Evolutionary conservation across 129 eudicot species (phyloP).

Genomic region (Smallanthus sonchifolius): DNA sequence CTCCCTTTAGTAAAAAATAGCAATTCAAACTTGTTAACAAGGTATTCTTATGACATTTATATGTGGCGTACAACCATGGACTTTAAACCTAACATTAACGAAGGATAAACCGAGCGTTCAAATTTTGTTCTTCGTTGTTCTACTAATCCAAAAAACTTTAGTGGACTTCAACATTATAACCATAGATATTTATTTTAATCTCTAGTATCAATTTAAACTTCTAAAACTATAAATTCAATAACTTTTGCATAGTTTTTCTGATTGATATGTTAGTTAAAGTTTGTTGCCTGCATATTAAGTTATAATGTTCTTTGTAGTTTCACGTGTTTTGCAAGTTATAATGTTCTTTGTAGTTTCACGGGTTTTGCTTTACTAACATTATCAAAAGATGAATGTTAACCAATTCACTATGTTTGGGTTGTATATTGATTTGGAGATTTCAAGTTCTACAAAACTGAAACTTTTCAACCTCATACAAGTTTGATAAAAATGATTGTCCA

Average conservation of each 20-base stretch:
- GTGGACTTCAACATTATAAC: not conserved
- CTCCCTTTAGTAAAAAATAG: not conserved
- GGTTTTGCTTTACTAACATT: not conserved
- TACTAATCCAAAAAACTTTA: not conserved
- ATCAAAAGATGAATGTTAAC: not conserved
- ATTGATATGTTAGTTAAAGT: too few species aligned
- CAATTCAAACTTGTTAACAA: not conserved
- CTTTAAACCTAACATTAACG: not conserved
- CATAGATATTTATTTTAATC: too few species aligned
- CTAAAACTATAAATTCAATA: not conserved
- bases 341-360: not conserved
- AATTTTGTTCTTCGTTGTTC: not conserved
- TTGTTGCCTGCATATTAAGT: too few species aligned
- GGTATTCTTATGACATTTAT: not conserved
- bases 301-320: too few species aligned
- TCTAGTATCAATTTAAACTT: not conserved
- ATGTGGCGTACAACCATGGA: not conserved
- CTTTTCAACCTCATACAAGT: not conserved
- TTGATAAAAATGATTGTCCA: not conserved
- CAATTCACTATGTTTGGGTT: not conserved
- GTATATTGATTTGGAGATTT: not conserved
- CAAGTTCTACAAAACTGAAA: not conserved
- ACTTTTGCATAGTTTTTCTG: not conserved
- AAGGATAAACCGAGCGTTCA: not conserved
- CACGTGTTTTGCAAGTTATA: not conserved